phyloP scores from a whole-genome alignment of 441 rosid genomes.

The Geranium incanum region DNA sequence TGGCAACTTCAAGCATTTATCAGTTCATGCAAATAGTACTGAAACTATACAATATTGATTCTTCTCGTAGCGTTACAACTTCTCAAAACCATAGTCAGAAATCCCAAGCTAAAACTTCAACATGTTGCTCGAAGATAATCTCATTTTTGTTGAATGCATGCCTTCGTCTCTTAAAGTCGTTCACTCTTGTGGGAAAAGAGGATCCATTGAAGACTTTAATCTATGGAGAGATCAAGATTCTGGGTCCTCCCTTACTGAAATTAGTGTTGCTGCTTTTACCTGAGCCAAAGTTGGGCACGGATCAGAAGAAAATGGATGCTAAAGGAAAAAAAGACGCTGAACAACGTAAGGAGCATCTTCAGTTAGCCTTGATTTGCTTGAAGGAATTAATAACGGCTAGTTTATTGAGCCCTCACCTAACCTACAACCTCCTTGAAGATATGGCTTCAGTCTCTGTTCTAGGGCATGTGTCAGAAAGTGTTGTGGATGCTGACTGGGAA shows the following conservation, averaged over 20 bases:
- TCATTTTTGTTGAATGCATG: constrained; percentile 49
- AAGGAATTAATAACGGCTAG: constrained; percentile 48
- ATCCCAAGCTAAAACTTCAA: constrained; percentile 33
- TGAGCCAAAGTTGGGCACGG: constrained; percentile 24
- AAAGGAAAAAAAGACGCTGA: constrained; percentile 41
- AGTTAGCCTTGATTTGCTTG: constrained; percentile 54
- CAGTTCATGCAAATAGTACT: constrained; percentile 42
- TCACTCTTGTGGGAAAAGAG: constrained; percentile 36
- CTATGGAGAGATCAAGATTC: constrained; percentile 50
- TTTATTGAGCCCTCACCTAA: constrained; percentile 32
- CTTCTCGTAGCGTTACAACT: constrained; percentile 24
- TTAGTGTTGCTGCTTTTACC: constrained; percentile 45
- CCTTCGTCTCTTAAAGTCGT: constrained; percentile 50
- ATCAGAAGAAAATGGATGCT: constrained; percentile 33
- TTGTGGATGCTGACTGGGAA: constrained; percentile 17
- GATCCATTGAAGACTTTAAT: constrained; percentile 46
- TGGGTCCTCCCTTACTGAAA: constrained; percentile 58
- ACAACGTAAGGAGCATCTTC: constrained; percentile 46
- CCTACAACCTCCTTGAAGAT: constrained; percentile 46
- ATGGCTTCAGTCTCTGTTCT: constrained; percentile 40
- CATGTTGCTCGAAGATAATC: constrained; percentile 29
- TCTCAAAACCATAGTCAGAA: constrained; percentile 49
- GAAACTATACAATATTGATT: constrained; percentile 27
- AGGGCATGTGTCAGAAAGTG: constrained; percentile 20
- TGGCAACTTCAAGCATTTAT: constrained; percentile 63